Percentiles rank a stretch among this genome's conserved stretches.
Evolutionary conservation across 2,329 filamentous ascomycete genomes (phyloP).

Genomic region (Fonsecaea monophora): DNA sequence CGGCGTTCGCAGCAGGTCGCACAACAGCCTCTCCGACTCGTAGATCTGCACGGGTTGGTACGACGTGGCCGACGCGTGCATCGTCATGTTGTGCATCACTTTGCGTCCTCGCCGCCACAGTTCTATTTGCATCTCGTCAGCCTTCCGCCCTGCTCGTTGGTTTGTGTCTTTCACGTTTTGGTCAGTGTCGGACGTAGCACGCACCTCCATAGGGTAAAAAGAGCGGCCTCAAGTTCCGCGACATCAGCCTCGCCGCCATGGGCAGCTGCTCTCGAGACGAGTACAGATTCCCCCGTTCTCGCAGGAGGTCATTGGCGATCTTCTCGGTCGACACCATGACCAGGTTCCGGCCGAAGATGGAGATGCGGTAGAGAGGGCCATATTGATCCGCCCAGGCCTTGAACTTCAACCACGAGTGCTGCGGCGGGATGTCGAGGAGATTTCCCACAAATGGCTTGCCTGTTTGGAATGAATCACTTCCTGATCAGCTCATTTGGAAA

Average conservation of each 20-base stretch:
- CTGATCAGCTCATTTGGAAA: too few species aligned
- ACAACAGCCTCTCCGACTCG: constrained; percentile 44
- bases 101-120: constrained; percentile 45
- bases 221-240: constrained; percentile 41
- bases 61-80: constrained; percentile 41
- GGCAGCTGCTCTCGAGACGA: constrained; percentile 47
- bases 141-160: too few species aligned
- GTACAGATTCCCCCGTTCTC: constrained; percentile 51
- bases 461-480: background rate
- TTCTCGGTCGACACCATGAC: constrained; percentile 50
- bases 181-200: background rate
- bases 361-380: constrained; percentile 54
- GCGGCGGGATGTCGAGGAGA: constrained; percentile 45
- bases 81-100: constrained; percentile 46
- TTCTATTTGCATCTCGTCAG: constrained; percentile 18
- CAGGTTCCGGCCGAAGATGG: constrained; percentile 51
- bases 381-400: constrained; percentile 47
- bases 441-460: constrained; percentile 45
- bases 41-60: constrained; percentile 45
- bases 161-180: too few species aligned
- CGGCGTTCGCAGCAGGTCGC: constrained; percentile 44
- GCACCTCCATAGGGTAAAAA: constrained; percentile 43
- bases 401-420: constrained; percentile 53
- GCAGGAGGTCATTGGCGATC: constrained; percentile 53
- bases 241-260: constrained; percentile 47